Evolutionary conservation across 163 green algal genomes (phyloP), one percentile per base, ranked within the genome.

Genomic region (Scenedesmus sp.): DNA sequence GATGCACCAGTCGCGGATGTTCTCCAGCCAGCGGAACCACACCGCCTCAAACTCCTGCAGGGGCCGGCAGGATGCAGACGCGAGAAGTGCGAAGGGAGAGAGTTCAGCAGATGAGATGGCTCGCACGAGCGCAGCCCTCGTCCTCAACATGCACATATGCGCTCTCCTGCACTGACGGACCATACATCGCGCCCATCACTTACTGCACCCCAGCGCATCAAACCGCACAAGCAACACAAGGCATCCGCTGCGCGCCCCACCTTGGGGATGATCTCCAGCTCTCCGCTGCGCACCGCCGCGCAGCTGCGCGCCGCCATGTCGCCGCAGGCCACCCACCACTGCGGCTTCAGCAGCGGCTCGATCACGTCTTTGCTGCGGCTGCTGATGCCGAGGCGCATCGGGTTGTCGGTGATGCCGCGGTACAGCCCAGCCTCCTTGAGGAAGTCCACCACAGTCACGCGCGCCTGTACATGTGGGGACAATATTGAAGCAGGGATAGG

Each of bases 1-100:
- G 91, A 99, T 98, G 95, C 98, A 99, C 98, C 98, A 99, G 96
- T 99, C 98, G 88, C 98, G 95, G 94, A 99, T 99, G 97, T 99
- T 99, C 93, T 99, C 98, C 92, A 99, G 94, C 97, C 97, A 99
- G 73, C 97, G 95, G 94, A 95, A 95, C 94, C 93, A 96, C 56
- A 92, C 89, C n/a, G 94, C 92, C 87, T 97, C 94, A 90, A 95
- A 96, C 82, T 97, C 94, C 92, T 95, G 88, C 74, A 34, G 52
- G 16, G 54, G 9, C 26, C 20, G 60, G 18, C 15, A 73, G 12
- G 64, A 4, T 18, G 18, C 3, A 34, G 66, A 18, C 15, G 66
- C 6, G 6, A 18, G 66, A 16, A 26, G 6, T 18, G 16, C 15
- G 66, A 16, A 34, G 34, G 34, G 34, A 46, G 34, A 46, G 34